Evolutionary conservation across 2,329 filamentous ascomycete species (phyloP), one percentile per base, ranked within the genome.

Genomic region (Laburnicola sp.): DNA sequence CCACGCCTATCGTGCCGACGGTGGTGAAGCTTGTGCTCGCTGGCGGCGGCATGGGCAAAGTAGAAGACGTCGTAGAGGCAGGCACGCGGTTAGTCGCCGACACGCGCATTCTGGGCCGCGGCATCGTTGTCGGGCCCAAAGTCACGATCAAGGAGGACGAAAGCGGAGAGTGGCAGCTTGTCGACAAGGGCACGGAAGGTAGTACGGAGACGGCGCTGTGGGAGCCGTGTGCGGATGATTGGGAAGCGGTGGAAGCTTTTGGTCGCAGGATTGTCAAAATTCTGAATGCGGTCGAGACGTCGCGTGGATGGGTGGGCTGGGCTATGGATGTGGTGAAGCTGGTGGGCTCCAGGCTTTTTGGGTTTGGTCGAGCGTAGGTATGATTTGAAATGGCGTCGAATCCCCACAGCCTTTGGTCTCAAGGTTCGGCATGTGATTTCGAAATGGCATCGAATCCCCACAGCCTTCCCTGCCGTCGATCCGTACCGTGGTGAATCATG

Each of bases 41-140:
- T 0, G 86, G 86, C 10, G 77, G 74, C 2, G 80, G 75, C 2
- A 73, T 80, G 55, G 83, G 80, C 1, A 74, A 75, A 36, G 68
- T 79, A 32, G 78, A 78, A 28, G 83, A 87, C 62, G 86, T 88
- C 1, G 77, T 88, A 2, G 82, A 87, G 54, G 85, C 84, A 3
- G 83, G 76, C 0, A 86, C 83, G 11, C 76, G 85, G 37, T 75
- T 88, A 30, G 77, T 85, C 39, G 82, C 84, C 0, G 83, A 87
- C 61, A 76, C 79, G 32, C 66, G 70, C 27, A 78, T 87, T 40
- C 71, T 78, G 6, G 85, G 86, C 2, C 74, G 85, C 48, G 78
- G 79, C 3, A 71, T 89, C 44, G 75, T 78, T 27, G 74, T 88
- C 38, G 83, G 82, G 0, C 84, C 85, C 5, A 81, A 78, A 47